These are phyloP conservation scores for Boehmeria nivea DNA, from an alignment of 306 rosid species.

Conservation along the genomic window DNA sequence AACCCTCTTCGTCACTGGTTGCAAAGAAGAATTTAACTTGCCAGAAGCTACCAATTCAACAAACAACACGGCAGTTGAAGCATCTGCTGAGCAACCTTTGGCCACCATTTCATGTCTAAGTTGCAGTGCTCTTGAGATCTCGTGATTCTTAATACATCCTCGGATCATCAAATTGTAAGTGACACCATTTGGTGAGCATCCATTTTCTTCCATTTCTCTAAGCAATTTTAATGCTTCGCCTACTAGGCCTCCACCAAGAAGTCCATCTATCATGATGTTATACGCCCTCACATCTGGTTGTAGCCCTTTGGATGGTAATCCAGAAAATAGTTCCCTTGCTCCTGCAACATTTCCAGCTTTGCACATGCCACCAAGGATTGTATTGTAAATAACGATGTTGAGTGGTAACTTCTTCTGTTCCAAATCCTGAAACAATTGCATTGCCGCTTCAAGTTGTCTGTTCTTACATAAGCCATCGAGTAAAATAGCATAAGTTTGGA, in stretches of 20 bases:
- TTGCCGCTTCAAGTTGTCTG: slow-evolving; percentile 1
- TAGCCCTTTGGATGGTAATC: too few species aligned
- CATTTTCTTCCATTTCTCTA: slow-evolving; percentile 13
- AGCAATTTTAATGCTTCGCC: slow-evolving; percentile 1
- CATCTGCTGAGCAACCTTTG: slow-evolving; percentile 1
- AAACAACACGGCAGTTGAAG: too few species aligned
- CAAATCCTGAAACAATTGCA: slow-evolving; percentile 5
- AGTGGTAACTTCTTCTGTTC: background rate
- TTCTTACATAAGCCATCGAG: slow-evolving; percentile 17
- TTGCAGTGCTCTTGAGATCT: background rate
- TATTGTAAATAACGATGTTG: background rate
- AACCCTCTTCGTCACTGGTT: too few species aligned
- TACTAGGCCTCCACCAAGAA: background rate
- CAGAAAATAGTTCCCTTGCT: slow-evolving; percentile 17
- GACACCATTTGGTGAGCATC: background rate
- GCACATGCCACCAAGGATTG: slow-evolving; percentile 2
- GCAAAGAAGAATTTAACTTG: too few species aligned
- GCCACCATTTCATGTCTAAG: background rate
- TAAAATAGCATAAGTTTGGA: background rate
- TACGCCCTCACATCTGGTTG: slow-evolving; percentile 11
- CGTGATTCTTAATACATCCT: too few species aligned
- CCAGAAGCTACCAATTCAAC: too few species aligned
- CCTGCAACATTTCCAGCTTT: slow-evolving; percentile 3
- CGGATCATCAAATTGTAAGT: slow-evolving; percentile 6
- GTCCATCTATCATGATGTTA: slow-evolving; percentile 6